These are phyloP conservation scores for Neonectria hederae DNA, from an alignment of 2,329 filamentous ascomycete genomes.

Conservation along the genomic window DNA sequence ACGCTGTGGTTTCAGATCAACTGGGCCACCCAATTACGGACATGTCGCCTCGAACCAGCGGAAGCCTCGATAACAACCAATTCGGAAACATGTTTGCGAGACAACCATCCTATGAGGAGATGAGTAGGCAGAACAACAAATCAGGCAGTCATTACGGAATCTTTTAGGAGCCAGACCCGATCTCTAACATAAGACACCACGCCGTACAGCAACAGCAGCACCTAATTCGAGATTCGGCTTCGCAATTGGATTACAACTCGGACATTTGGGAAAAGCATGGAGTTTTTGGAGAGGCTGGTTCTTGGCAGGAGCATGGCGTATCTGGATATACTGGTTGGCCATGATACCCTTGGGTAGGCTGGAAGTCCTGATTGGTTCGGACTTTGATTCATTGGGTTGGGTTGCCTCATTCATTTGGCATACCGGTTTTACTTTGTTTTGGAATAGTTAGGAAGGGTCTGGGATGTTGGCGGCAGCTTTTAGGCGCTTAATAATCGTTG, in stretches of 20 bases:
- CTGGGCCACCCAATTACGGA: background rate
- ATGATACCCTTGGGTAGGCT: conserved; percentile 8
- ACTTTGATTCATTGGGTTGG: conserved; percentile 1
- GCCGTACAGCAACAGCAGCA: background rate
- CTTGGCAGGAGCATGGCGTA: conserved; percentile 3
- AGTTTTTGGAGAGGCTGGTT: conserved; percentile 7
- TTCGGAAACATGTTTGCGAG: background rate
- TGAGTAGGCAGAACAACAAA: background rate
- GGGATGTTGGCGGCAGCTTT: background rate
- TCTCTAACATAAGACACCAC: background rate
- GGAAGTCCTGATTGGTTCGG: background rate
- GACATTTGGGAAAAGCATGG: conserved; percentile 9
- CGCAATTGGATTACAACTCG: background rate
- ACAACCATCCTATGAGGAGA: background rate
- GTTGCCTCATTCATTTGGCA: conserved; percentile 2
- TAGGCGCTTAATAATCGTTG: background rate
- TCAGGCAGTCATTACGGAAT: conserved; percentile 2
- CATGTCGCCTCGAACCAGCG: conserved; percentile 9
- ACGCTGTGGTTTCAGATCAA: background rate
- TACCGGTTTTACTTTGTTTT: background rate
- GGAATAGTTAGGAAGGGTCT: background rate
- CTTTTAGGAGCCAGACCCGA: background rate
- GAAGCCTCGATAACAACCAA: background rate
- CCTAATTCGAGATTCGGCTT: background rate
- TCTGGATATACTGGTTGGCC: conserved; percentile 3